These are phyloP conservation scores for Avicennia marina DNA, from an alignment of 257 asterid genomes.

Conservation along the genomic window DNA sequence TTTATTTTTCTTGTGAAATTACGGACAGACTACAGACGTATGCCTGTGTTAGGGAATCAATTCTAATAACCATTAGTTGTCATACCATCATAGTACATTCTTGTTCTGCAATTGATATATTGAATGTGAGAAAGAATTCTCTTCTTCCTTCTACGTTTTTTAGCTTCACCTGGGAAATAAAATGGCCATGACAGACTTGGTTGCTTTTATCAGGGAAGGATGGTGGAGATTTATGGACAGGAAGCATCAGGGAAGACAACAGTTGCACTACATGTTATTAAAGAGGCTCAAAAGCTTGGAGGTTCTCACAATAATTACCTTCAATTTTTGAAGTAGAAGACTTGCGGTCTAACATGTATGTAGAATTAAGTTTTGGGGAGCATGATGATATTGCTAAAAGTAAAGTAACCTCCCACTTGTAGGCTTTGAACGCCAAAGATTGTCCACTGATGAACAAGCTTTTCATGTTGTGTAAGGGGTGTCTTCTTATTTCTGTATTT, in stretches of 20 bases:
- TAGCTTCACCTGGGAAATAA: constrained; percentile 7
- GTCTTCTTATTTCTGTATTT: neutral
- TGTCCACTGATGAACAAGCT: neutral
- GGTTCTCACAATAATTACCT: constrained; percentile 30
- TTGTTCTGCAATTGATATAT: constrained; percentile 7
- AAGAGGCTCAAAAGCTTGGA: constrained; percentile 97
- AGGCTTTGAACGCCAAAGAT: neutral
- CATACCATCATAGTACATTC: neutral
- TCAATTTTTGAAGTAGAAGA: too few species aligned
- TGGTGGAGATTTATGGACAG: constrained; percentile 86
- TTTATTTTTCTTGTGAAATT: neutral
- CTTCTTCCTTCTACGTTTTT: neutral
- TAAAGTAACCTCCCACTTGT: neutral
- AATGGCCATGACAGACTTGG: constrained; percentile 8
- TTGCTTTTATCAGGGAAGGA: constrained; percentile 68
- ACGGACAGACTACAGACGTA: neutral
- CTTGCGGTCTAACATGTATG: too few species aligned
- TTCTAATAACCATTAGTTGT: neutral
- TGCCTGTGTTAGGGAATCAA: neutral
- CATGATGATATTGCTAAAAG: neutral
- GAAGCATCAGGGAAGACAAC: constrained; percentile 99
- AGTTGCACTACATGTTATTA: constrained; percentile 82
- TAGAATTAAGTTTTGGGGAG: neutral
- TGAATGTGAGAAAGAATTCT: neutral
- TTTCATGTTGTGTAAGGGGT: neutral